A percentile compares a stretch with the other conserved stretches of the same genome.
Evolutionary conservation across 108 stramenopile genomes (phyloP).

Genomic region (Seminavis robusta): DNA sequence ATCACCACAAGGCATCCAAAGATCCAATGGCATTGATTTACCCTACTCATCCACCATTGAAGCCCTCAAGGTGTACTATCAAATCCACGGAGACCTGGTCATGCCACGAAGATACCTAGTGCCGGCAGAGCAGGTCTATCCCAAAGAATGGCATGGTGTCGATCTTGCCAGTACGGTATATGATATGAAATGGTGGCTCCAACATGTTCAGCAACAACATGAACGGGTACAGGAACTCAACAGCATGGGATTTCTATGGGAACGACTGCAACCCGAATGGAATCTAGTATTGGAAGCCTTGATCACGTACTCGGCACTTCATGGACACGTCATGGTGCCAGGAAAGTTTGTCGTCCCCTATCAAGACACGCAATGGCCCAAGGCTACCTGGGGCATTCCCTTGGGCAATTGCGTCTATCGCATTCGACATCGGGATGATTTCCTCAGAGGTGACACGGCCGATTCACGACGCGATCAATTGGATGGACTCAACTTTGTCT

Average conservation of each 20-base stretch:
- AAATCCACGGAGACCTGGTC: constrained; percentile 51
- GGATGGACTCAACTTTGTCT: constrained; percentile 73
- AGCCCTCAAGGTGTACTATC: constrained; percentile 46
- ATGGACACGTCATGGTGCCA: constrained; percentile 62
- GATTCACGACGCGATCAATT: constrained; percentile 47
- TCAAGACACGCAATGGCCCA: constrained; percentile 47
- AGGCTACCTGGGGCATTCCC: constrained; percentile 62
- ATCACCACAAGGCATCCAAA: too few species aligned
- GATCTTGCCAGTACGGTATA: constrained; percentile 63
- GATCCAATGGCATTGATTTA: constrained; percentile 20
- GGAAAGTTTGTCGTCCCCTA: constrained; percentile 67
- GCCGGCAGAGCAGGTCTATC: constrained; percentile 41
- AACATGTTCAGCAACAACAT: constrained; percentile 48
- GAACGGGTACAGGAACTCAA: constrained; percentile 68
- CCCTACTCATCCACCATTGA: constrained; percentile 51
- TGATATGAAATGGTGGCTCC: constrained; percentile 82
- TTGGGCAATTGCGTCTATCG: constrained; percentile 64
- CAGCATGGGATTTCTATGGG: constrained; percentile 78
- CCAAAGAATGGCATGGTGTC: constrained; percentile 61
- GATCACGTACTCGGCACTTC: constrained; percentile 36
- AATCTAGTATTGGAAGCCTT: constrained; percentile 77
- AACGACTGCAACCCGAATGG: constrained; percentile 80
- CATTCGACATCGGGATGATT: constrained; percentile 64
- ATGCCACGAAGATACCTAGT: constrained; percentile 59
- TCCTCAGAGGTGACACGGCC: constrained; percentile 40